Conservation (phyloP, 345 rosid genomes). For the Eucalyptus caleyi region DNA sequence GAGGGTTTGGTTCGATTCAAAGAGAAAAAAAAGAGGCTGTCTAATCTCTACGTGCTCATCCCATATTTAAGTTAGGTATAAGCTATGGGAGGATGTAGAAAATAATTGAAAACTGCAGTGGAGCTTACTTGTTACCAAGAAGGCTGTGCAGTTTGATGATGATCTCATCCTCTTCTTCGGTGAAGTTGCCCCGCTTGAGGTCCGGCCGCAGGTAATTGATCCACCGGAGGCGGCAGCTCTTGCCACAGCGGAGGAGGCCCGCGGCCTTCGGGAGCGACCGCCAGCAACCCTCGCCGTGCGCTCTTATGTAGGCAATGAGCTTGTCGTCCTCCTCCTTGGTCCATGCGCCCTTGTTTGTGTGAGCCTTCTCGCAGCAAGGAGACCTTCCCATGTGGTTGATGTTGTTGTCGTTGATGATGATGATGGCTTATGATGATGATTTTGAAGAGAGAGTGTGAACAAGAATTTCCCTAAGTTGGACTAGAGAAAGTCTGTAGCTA, state of each 20-base stretch:
- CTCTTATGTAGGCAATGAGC: slow-evolving; percentile 48
- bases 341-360: slow-evolving; percentile 81
- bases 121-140: slow-evolving; percentile 68
- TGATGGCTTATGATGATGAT: neutral
- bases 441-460: neutral
- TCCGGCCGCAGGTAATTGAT: slow-evolving; percentile 67
- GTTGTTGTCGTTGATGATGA: neutral
- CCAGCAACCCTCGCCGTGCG: slow-evolving; percentile 79
- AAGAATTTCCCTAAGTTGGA: neutral
- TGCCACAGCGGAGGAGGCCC: slow-evolving; percentile 71
- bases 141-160: slow-evolving; percentile 66
- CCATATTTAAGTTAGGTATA: neutral
- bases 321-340: slow-evolving; percentile 81
- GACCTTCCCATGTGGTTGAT: slow-evolving; percentile 50
- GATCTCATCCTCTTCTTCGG: slow-evolving; percentile 66
- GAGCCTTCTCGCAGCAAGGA: slow-evolving; percentile 78
- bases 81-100: neutral
- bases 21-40: neutral
- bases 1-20: neutral
- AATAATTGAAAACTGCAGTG: neutral
- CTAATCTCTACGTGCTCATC: neutral
- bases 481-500: neutral
- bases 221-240: slow-evolving; percentile 73
- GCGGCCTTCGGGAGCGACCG: slow-evolving; percentile 74
- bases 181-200: slow-evolving; percentile 65